Percentiles rank a stretch among this genome's conserved stretches.
phyloP scores from a whole-genome alignment of 352 stramenopile genomes.

The Pythium aquatile region DNA sequence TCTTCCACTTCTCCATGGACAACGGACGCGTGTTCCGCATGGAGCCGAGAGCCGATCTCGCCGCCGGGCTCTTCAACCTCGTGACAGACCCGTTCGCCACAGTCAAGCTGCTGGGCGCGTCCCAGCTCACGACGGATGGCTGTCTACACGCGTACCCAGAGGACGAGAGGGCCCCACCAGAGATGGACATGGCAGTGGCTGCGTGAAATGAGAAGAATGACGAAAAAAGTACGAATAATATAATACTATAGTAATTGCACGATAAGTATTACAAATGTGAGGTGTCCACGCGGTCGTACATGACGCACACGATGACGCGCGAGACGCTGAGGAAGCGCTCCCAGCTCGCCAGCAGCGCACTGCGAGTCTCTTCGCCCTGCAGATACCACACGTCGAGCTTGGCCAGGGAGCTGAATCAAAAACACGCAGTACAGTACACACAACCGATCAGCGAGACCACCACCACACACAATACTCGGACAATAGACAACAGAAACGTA shows the following conservation, averaged over 20 bases:
- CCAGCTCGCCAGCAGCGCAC: constrained; percentile 61
- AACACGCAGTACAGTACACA: neutral
- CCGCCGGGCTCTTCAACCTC: constrained; percentile 47
- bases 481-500: constrained; percentile 16
- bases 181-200: neutral
- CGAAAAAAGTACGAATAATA: neutral
- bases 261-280: neutral
- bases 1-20: constrained; percentile 51
- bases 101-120: constrained; percentile 50
- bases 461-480: neutral
- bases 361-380: constrained; percentile 55
- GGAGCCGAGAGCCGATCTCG: constrained; percentile 53
- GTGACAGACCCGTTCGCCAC: constrained; percentile 55
- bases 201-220: neutral
- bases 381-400: constrained; percentile 77
- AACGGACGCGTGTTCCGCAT: constrained; percentile 48
- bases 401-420: constrained; percentile 36
- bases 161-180: neutral
- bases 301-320: constrained; percentile 42
- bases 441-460: neutral
- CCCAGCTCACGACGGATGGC: constrained; percentile 48
- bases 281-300: constrained; percentile 48
- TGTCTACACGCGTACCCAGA: constrained; percentile 53
- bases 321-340: constrained; percentile 70
- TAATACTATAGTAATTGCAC: neutral